phyloP scores from a whole-genome alignment of 352 stramenopile species.

The Halophytophthora polymorphica region DNA sequence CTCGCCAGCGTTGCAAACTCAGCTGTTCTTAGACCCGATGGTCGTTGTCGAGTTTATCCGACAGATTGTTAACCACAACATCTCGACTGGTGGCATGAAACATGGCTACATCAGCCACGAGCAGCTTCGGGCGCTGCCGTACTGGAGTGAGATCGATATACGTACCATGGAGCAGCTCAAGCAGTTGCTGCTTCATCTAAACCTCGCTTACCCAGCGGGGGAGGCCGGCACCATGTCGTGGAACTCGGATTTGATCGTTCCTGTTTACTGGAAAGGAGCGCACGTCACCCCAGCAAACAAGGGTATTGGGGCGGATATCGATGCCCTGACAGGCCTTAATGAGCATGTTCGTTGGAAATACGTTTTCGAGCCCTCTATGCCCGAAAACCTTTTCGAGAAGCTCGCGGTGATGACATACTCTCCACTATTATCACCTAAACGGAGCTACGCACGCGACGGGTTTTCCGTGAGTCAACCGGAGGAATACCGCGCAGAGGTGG shows the following conservation, averaged over 20 bases:
- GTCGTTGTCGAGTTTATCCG: slow-evolving; percentile 13
- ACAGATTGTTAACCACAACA: slow-evolving; percentile 12
- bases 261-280: slow-evolving; percentile 18
- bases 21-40: slow-evolving; percentile 5
- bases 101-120: slow-evolving; percentile 2
- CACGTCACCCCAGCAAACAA: slow-evolving; percentile 11
- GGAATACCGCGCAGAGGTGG: slow-evolving; percentile 6
- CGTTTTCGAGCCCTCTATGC: slow-evolving; percentile 15
- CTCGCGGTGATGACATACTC: slow-evolving; percentile 25
- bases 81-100: neutral
- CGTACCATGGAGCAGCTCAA: slow-evolving; percentile 10
- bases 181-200: slow-evolving; percentile 9
- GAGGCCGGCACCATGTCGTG: slow-evolving; percentile 9
- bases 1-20: neutral
- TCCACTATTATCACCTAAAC: slow-evolving; percentile 5
- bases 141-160: slow-evolving; percentile 4
- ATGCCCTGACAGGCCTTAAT: neutral
- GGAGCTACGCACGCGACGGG: slow-evolving; percentile 1
- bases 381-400: slow-evolving; percentile 31
- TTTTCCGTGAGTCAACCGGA: slow-evolving; percentile 1
- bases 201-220: slow-evolving; percentile 9
- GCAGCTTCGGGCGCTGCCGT: slow-evolving; percentile 1
- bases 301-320: neutral
- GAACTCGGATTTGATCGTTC: slow-evolving; percentile 15
- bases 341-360: slow-evolving; percentile 29